Evolutionary conservation across 257 asterid genomes (phyloP).

Genomic region (Forsythia viridissima): DNA sequence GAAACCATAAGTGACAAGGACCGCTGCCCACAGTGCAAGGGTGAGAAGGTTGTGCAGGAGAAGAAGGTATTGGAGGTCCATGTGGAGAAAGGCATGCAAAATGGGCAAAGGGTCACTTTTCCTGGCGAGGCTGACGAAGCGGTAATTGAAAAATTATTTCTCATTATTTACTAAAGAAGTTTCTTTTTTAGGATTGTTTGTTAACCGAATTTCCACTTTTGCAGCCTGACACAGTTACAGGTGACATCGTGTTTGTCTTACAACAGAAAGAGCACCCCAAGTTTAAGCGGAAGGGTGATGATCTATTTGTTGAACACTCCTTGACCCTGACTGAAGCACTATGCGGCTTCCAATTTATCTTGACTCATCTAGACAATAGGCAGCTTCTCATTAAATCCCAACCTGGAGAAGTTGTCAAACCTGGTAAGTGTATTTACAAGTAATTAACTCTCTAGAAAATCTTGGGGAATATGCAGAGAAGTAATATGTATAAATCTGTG

Average conservation of each 20-base stretch:
- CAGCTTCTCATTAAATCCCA: conserved; percentile 87
- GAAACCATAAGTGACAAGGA: conserved; percentile 80
- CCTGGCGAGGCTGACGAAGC: conserved; percentile 99
- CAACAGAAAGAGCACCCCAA: conserved; percentile 92
- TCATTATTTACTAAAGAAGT: not conserved
- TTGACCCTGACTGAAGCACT: conserved; percentile 87
- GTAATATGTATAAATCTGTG: not conserved
- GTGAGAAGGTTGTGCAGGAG: conserved; percentile 83
- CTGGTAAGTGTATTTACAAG: conserved; percentile 45
- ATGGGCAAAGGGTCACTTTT: conserved; percentile 84
- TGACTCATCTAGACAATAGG: conserved; percentile 80
- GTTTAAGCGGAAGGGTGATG: conserved; percentile 91
- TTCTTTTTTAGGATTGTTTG: not conserved
- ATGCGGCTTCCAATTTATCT: conserved; percentile 85
- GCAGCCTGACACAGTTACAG: conserved; percentile 95
- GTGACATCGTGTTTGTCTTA: conserved; percentile 81
- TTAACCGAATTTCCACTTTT: conserved; percentile 19
- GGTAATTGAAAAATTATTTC: conserved; percentile 31
- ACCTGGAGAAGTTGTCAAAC: conserved; percentile 90
- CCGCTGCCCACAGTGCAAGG: conserved; percentile 83
- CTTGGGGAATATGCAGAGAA: not conserved
- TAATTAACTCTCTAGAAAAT: not conserved
- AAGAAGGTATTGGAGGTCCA: conserved; percentile 87
- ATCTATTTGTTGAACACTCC: conserved; percentile 75
- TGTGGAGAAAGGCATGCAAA: conserved; percentile 97